These are phyloP conservation scores for Amoebophrya sp. DNA, from an alignment of 169 alveolate genomes.

Conservation along the genomic window DNA sequence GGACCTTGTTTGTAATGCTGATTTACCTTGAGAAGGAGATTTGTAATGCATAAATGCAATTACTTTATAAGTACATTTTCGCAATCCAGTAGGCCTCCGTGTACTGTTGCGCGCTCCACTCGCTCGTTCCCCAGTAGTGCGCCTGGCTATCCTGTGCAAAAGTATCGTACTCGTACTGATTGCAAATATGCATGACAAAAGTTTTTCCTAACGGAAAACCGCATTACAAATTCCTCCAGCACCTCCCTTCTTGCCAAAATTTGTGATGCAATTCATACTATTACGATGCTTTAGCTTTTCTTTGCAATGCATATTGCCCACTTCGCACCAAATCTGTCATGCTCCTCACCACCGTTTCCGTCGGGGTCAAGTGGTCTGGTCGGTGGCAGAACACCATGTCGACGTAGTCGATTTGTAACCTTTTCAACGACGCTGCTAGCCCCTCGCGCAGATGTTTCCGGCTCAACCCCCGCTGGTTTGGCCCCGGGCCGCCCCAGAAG, in stretches of 20 bases:
- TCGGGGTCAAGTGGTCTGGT: constrained; percentile 40
- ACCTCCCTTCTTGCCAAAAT: too few species aligned
- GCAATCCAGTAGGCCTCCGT: constrained; percentile 32
- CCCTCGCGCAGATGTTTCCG: constrained; percentile 41
- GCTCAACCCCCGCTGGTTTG: constrained; percentile 37
- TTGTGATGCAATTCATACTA: too few species aligned
- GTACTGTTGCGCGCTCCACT: constrained; percentile 41
- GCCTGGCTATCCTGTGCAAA: too few species aligned
- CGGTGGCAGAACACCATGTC: constrained; percentile 45
- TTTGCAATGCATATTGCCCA: background rate
- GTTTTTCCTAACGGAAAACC: too few species aligned
- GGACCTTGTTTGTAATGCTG: too few species aligned
- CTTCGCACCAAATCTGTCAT: background rate
- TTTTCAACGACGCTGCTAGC: constrained; percentile 19
- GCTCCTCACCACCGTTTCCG: constrained; percentile 38
- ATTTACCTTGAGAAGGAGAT: too few species aligned
- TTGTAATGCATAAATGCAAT: too few species aligned
- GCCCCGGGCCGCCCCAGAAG: constrained; percentile 40
- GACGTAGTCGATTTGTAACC: constrained; percentile 37
- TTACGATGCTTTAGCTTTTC: too few species aligned
- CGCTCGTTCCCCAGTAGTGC: constrained; percentile 42
- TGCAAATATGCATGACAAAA: too few species aligned
- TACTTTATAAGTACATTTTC: too few species aligned
- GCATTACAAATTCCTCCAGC: background rate
- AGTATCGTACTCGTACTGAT: too few species aligned